A percentile compares a stretch with the other conserved stretches of the same genome.
Conservation (phyloP, 305 asterid species). For the Salvia sclarea region DNA sequence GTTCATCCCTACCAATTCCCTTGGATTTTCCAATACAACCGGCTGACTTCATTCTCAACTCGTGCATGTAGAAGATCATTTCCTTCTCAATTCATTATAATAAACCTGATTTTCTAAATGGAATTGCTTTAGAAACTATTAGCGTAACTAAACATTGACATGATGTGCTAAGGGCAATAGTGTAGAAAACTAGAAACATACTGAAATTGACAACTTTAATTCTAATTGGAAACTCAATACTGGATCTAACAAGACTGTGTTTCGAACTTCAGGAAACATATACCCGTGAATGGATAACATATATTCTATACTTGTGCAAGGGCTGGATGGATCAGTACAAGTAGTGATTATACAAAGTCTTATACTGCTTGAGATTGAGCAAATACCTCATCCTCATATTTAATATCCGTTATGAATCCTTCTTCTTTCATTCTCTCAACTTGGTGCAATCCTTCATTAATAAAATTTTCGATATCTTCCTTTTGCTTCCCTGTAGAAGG, state of each 20-base stretch:
- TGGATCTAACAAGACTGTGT: neutral
- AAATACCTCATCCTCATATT: slow-evolving; percentile 82
- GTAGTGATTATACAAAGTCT: neutral
- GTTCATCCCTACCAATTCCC: neutral
- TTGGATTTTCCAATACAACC: neutral
- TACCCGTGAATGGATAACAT: neutral
- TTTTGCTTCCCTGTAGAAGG: slow-evolving; percentile 57
- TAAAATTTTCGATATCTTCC: slow-evolving; percentile 65
- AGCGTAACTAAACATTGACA: neutral
- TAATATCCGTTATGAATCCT: slow-evolving; percentile 80
- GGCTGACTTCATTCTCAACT: neutral
- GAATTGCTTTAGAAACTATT: neutral
- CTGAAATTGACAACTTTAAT: neutral
- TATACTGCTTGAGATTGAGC: slow-evolving; percentile 10
- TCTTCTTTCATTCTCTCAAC: slow-evolving; percentile 69
- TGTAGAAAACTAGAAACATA: no score
- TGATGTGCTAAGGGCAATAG: neutral
- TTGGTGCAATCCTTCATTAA: slow-evolving; percentile 69
- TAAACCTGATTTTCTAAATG: neutral
- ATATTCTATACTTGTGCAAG: neutral
- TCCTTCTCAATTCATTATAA: neutral
- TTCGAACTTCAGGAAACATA: neutral
- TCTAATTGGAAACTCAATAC: neutral
- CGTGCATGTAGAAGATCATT: neutral
- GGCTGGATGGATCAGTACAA: no score